Conservation (phyloP, 106 monocot genomes). For the Posidonia australis region DNA sequence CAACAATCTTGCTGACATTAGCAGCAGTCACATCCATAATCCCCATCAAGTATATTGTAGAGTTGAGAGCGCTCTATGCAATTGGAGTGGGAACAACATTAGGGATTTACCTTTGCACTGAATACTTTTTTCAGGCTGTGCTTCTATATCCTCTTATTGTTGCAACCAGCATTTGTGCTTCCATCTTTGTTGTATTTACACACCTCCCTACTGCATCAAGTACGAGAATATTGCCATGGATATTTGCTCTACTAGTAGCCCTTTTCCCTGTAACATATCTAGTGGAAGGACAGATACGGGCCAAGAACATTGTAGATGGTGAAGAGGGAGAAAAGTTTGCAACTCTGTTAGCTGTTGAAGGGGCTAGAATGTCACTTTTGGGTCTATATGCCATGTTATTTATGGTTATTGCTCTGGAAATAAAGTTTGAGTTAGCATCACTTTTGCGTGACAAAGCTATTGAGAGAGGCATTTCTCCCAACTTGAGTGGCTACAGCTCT, state of each 20-base stretch:
- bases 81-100: slow-evolving; percentile 63
- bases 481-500: slow-evolving; percentile 14
- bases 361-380: slow-evolving; percentile 86
- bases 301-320: slow-evolving; percentile 42
- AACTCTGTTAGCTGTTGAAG: slow-evolving; percentile 73
- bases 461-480: slow-evolving; percentile 23
- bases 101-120: slow-evolving; percentile 73
- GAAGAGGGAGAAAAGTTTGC: slow-evolving; percentile 54
- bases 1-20: slow-evolving; percentile 68
- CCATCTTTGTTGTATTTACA: slow-evolving; percentile 76
- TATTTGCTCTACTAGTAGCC: slow-evolving; percentile 85
- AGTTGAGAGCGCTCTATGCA: slow-evolving; percentile 77
- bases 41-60: slow-evolving; percentile 83
- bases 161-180: slow-evolving; percentile 59
- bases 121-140: slow-evolving; percentile 76
- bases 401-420: slow-evolving; percentile 69
- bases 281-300: slow-evolving; percentile 80
- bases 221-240: slow-evolving; percentile 82
- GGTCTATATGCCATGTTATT: slow-evolving; percentile 89
- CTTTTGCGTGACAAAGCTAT: slow-evolving; percentile 67
- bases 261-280: slow-evolving; percentile 91
- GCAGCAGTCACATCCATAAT: slow-evolving; percentile 76
- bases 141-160: slow-evolving; percentile 74
- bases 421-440: slow-evolving; percentile 76
- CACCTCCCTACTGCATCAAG: slow-evolving; percentile 87